Conservation (phyloP, 345 rosid species). For the Eucalyptus regnans region DNA sequence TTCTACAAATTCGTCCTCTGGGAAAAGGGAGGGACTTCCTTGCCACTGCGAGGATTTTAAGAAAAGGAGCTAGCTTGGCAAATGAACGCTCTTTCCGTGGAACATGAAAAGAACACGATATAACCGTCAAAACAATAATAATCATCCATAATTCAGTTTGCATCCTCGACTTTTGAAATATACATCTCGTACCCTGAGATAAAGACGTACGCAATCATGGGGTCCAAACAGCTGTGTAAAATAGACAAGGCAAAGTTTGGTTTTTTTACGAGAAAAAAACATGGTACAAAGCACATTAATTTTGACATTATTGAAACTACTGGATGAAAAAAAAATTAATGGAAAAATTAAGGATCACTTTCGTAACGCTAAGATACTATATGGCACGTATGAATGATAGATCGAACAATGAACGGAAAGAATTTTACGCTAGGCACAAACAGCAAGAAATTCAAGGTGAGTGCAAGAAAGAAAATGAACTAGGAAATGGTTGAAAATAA, state of each 20-base stretch:
- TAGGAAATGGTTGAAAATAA: neutral
- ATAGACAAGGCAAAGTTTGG: neutral
- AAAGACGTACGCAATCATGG: neutral
- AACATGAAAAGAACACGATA: neutral
- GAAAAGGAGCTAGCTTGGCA: neutral
- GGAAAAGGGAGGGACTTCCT: neutral
- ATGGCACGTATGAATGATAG: neutral
- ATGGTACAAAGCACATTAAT: neutral
- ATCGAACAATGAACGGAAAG: neutral
- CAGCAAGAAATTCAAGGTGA: neutral
- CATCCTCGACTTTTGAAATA: neutral
- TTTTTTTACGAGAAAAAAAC: neutral
- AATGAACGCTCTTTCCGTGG: neutral
- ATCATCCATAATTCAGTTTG: neutral
- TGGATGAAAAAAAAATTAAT: neutral
- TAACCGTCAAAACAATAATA: neutral
- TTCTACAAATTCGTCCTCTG: neutral
- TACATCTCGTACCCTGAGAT: neutral
- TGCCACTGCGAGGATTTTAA: neutral
- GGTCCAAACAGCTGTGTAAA: neutral
- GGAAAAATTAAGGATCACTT: neutral
- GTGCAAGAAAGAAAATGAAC: neutral
- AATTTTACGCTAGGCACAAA: neutral
- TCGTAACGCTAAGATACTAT: neutral
- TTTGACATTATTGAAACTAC: neutral